These are phyloP conservation scores for Eustoma russellianum DNA, from an alignment of 257 asterid genomes.

Conservation along the genomic window DNA sequence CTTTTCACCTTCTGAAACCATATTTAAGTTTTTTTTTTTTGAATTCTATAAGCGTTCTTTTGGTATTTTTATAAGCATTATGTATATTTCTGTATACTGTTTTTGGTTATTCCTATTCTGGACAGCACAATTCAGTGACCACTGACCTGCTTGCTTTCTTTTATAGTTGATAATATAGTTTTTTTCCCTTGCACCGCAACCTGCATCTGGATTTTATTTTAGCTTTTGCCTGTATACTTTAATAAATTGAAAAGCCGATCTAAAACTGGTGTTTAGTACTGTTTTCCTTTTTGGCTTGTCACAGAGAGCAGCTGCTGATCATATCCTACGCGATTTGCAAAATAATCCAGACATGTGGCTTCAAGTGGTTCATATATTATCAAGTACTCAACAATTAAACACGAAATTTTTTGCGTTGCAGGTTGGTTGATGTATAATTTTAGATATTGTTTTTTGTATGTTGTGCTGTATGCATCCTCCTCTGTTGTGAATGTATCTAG, in stretches of 20 bases:
- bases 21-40: too few relatives aligned
- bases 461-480: background rate
- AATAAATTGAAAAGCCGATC: too few relatives aligned
- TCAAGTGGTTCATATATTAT: conserved; percentile 94
- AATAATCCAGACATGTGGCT: conserved; percentile 96
- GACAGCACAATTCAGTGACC: too few relatives aligned
- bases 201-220: too few relatives aligned
- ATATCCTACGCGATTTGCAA: conserved; percentile 88
- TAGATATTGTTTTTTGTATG: background rate
- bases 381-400: conserved; percentile 68
- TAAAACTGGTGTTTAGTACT: background rate
- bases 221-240: background rate
- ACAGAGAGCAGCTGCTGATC: conserved; percentile 90
- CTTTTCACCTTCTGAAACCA: too few relatives aligned
- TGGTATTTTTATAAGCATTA: too few relatives aligned
- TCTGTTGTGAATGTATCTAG: background rate
- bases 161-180: too few relatives aligned
- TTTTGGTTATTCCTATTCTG: too few relatives aligned
- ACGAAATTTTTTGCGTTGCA: conserved; percentile 90
- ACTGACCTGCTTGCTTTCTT: too few relatives aligned
- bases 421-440: conserved; percentile 34
- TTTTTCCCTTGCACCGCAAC: too few relatives aligned
- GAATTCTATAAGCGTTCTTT: too few relatives aligned
- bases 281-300: conserved; percentile 10
- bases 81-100: too few relatives aligned